Evolutionary conservation across 2,329 filamentous ascomycete species (phyloP).

Genomic region (Knoxdaviesia capensis): DNA sequence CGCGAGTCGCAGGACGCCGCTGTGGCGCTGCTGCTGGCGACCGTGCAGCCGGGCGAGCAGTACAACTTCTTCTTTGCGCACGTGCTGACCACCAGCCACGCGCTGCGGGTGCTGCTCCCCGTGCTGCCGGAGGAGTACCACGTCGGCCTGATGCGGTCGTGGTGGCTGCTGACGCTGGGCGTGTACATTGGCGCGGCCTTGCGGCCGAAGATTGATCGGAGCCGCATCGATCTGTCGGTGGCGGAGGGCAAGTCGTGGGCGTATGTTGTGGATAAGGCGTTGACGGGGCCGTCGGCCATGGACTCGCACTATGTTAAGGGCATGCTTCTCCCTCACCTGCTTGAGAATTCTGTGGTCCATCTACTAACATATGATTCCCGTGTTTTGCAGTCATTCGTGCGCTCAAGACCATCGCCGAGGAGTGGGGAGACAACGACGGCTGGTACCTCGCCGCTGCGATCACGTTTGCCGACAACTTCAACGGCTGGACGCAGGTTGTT

Average conservation of each 20-base stretch:
- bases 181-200: conserved; percentile 53
- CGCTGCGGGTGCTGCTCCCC: conserved; percentile 68
- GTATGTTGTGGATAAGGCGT: conserved; percentile 50
- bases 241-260: conserved; percentile 53
- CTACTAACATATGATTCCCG: neutral
- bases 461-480: conserved; percentile 53
- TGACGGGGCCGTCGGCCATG: conserved; percentile 44
- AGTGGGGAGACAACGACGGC: conserved; percentile 51
- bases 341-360: neutral
- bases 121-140: conserved; percentile 56
- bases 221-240: conserved; percentile 37
- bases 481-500: conserved; percentile 31
- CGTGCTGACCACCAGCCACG: conserved; percentile 68
- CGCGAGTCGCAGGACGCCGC: conserved; percentile 45
- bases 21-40: conserved; percentile 40
- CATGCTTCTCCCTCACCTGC: conserved; percentile 13
- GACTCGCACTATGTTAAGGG: conserved; percentile 80
- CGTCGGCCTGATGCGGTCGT: conserved; percentile 55
- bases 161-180: conserved; percentile 69
- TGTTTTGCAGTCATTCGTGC: conserved; percentile 38
- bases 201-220: conserved; percentile 51
- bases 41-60: conserved; percentile 33
- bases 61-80: conserved; percentile 78
- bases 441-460: conserved; percentile 49
- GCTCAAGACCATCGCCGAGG: conserved; percentile 52